Conservation (phyloP, 768 basidiomycete species). For the Mycena crocata region DNA sequence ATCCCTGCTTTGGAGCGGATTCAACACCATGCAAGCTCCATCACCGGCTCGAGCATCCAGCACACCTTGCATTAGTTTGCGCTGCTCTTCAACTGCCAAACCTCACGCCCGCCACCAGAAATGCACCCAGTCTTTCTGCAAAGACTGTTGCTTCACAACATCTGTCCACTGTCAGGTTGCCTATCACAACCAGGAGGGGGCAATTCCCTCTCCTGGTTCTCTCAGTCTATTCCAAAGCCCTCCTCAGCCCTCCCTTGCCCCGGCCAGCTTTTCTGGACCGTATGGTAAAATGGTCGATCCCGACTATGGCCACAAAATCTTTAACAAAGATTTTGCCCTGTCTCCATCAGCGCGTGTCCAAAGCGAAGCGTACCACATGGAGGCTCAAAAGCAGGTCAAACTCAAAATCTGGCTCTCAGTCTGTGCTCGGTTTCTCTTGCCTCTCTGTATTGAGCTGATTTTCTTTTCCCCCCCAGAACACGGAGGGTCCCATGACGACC, state of each 20-base stretch:
- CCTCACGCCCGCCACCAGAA: too few species aligned
- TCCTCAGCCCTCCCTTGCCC: background rate
- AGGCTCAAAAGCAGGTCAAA: background rate
- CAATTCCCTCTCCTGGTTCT: background rate
- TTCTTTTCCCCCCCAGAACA: background rate
- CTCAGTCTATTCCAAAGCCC: background rate
- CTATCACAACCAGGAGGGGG: too few species aligned
- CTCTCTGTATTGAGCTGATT: too few species aligned
- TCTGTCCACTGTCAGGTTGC: too few species aligned
- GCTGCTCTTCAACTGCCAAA: too few species aligned
- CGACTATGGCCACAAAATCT: background rate
- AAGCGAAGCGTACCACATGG: conserved; percentile 1
- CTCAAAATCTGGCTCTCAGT: background rate
- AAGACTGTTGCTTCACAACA: too few species aligned
- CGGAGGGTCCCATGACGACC: background rate
- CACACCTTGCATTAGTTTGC: too few species aligned
- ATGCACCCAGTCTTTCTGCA: too few species aligned
- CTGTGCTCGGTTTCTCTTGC: too few species aligned
- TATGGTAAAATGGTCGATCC: background rate
- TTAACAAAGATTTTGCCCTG: background rate
- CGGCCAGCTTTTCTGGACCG: background rate
- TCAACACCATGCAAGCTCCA: too few species aligned
- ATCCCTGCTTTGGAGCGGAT: too few species aligned
- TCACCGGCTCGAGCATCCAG: too few species aligned
- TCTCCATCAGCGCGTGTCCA: background rate